Percentiles rank a stretch among this genome's conserved stretches.
Conservation (phyloP, 2,329 filamentous ascomycete genomes). For the Aspergillus piperis region DNA sequence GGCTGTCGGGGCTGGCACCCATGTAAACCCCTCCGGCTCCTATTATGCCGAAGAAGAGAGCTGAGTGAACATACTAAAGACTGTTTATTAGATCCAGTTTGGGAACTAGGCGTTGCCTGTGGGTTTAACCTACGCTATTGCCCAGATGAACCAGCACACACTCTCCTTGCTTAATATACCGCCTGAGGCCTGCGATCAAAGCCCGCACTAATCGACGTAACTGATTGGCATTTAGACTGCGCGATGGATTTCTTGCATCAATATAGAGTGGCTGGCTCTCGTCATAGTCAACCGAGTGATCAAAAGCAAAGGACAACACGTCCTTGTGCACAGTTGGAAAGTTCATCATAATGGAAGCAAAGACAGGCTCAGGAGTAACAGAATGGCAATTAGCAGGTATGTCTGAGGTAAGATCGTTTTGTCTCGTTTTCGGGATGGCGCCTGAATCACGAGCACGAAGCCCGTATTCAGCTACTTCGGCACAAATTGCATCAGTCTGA, state of each 20-base stretch:
- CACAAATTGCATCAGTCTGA: too few relatives aligned
- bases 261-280: constrained; percentile 32
- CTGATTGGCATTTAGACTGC: constrained; percentile 26
- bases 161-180: constrained; percentile 31
- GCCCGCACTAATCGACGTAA: constrained; percentile 25
- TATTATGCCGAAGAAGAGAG: constrained; percentile 28
- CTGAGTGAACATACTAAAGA: constrained; percentile 21
- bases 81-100: not conserved
- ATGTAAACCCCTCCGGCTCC: constrained; percentile 46
- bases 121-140: constrained; percentile 30
- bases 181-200: constrained; percentile 31
- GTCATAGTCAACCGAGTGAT: constrained; percentile 26
- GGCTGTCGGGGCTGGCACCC: constrained; percentile 47
- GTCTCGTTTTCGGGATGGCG: too few relatives aligned
- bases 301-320: constrained; percentile 31
- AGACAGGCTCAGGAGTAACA: not conserved
- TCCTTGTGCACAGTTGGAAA: not conserved
- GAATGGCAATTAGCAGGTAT: not conserved
- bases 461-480: too few relatives aligned
- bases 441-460: too few relatives aligned
- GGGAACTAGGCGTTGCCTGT: not conserved
- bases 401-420: too few relatives aligned
- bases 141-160: constrained; percentile 36
- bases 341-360: not conserved
- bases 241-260: constrained; percentile 30